Evolutionary conservation across 2,329 filamentous ascomycete genomes (phyloP), one percentile per base, ranked within the genome.

Genomic region (Fusarium euwallaceae): DNA sequence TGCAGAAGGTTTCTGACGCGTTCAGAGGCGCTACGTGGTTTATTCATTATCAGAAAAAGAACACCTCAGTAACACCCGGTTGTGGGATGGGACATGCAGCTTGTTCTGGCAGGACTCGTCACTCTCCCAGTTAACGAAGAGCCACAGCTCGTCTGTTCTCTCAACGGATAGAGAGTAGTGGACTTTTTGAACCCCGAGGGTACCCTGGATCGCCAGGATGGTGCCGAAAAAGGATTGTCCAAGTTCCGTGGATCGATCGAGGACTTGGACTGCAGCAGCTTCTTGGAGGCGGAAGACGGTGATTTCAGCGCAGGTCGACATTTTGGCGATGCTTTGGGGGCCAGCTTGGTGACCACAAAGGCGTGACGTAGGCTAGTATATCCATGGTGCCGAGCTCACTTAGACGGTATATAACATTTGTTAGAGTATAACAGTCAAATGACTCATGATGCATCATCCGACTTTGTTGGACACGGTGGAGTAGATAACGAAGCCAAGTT

Each of bases 1-100:
- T 43, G 5, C 2, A 41, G 17, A n/a, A 41, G 3, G 6, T 10
- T 3, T 0, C 4, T 41, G n/a, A 20, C n/a, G 0, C 10, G 0
- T 41, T 41, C n/a, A 41, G n/a, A 41, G n/a, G n/a, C 39, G 1
- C 17, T 41, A 41, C 2, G 0, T 11, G 6, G n/a, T 2, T 12
- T 6, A 12, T 41, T 12, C 39, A 37, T 17, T 17, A 0, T 37
- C 1, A 41, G n/a, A 32, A 32, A 11, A 32, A 5, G 32, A 32
- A 0, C 10, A 32, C 0, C n/a, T 41, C 11, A 11, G 39, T 41
- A 2, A 10, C 17, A 6, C 1, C 36, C 10, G n/a, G n/a, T n/a
- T 41, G 4, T 12, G 10, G 6, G 17, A 20, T 11, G 9, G 39
- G 9, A 41, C n/a, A 12, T 12, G 12, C n/a, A 11, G 8, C 39